Percentiles rank a stretch among this genome's conserved stretches.
Conservation (phyloP, 2,329 filamentous ascomycete species). For the Hawksworthiomyces lignivorus region DNA sequence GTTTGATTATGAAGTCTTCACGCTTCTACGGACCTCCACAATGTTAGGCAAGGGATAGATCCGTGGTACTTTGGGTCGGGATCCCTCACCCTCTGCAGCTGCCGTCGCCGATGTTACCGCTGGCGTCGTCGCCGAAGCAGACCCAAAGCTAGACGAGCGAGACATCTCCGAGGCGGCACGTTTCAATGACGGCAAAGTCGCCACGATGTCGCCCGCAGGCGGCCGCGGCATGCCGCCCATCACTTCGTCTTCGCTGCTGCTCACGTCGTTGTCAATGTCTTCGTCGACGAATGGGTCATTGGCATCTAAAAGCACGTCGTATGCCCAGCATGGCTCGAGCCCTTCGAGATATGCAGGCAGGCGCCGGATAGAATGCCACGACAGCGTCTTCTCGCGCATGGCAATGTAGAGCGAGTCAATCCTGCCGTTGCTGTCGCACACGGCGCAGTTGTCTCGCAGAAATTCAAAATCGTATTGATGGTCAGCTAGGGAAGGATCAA, state of each 20-base stretch:
- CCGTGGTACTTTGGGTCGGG: constrained; percentile 26
- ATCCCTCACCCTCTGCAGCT: constrained; percentile 18
- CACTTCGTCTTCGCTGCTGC: constrained; percentile 14
- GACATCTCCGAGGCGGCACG: constrained; percentile 46
- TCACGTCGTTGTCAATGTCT: constrained; percentile 4
- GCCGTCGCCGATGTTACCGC: constrained; percentile 12
- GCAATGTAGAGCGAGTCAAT: constrained; percentile 54
- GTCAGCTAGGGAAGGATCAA: constrained; percentile 36
- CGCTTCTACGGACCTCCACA: constrained; percentile 31
- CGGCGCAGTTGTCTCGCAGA: constrained; percentile 46
- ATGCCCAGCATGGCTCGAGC: constrained; percentile 47
- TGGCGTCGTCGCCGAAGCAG: constrained; percentile 17
- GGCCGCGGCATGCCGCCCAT: constrained; percentile 20
- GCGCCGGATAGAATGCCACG: constrained; percentile 45
- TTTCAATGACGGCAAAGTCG: constrained; percentile 36
- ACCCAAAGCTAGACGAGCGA: constrained; percentile 37
- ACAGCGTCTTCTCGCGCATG: constrained; percentile 45
- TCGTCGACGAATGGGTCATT: constrained; percentile 8
- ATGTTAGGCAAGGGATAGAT: constrained; percentile 29
- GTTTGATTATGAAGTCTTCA: constrained; percentile 12
- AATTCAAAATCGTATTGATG: constrained; percentile 42
- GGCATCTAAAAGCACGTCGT: constrained; percentile 42
- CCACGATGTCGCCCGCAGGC: constrained; percentile 40
- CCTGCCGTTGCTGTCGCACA: constrained; percentile 44
- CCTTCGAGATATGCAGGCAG: constrained; percentile 42